These are phyloP conservation scores for Hysterangium stoloniferum DNA, from an alignment of 768 basidiomycete species.

Conservation along the genomic window DNA sequence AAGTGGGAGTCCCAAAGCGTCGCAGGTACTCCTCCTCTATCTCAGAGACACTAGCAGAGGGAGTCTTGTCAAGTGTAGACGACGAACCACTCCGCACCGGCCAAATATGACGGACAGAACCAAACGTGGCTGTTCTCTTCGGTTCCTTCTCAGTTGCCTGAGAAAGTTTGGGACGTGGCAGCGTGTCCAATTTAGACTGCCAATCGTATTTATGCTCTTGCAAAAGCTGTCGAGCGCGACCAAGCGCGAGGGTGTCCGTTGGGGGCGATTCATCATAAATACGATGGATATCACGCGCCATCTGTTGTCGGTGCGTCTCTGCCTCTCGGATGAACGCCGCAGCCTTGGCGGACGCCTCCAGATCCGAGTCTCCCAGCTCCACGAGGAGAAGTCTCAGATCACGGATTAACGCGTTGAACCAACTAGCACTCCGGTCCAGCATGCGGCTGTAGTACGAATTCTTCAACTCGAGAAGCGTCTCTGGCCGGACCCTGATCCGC, in stretches of 20 bases:
- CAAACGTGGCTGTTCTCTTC: conserved; percentile 56
- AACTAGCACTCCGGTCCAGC: conserved; percentile 58
- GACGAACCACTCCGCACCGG: conserved; percentile 48
- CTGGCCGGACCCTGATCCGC: conserved; percentile 76
- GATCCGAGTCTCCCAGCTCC: conserved; percentile 73
- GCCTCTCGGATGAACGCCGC: conserved; percentile 59
- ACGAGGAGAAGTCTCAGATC: conserved; percentile 71
- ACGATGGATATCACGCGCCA: conserved; percentile 62
- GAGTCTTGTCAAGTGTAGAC: conserved; percentile 45
- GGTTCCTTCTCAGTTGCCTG: conserved; percentile 39
- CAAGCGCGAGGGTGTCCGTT: conserved; percentile 82
- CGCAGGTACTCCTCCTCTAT: conserved; percentile 54
- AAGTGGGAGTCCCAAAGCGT: conserved; percentile 18
- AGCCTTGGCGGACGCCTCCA: conserved; percentile 44
- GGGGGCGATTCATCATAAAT: conserved; percentile 76
- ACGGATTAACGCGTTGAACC: conserved; percentile 71
- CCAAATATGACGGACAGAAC: conserved; percentile 67
- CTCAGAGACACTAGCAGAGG: conserved; percentile 66
- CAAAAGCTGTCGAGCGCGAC: conserved; percentile 74
- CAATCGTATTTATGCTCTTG: conserved; percentile 96
- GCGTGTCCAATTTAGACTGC: conserved; percentile 86
- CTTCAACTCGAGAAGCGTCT: conserved; percentile 82
- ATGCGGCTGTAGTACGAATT: conserved; percentile 83
- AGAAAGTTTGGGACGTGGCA: conserved; percentile 62
- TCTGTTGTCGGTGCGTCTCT: conserved; percentile 60